Conservation (phyloP, 2,329 filamentous ascomycete genomes). For the Aspergillus terreus region DNA sequence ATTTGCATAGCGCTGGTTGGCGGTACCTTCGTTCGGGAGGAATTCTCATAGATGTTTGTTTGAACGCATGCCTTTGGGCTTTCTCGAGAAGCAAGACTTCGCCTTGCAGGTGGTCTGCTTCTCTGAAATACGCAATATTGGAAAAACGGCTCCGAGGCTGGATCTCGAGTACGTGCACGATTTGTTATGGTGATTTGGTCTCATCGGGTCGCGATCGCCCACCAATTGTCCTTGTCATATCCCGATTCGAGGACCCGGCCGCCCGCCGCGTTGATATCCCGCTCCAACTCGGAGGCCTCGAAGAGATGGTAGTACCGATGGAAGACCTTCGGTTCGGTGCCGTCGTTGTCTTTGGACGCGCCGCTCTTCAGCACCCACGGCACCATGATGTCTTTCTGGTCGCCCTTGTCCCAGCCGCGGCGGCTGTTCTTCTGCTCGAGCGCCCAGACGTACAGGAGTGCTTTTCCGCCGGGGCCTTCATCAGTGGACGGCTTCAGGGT, state of each 20-base stretch:
- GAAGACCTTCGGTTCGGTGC: conserved; percentile 45
- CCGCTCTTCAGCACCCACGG: conserved; percentile 74
- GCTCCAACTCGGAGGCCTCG: conserved; percentile 77
- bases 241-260: conserved; percentile 73
- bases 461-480: conserved; percentile 52
- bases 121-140: conserved; percentile 8
- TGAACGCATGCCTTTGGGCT: conserved; percentile 1
- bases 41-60: conserved; percentile 24
- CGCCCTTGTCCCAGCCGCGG: conserved; percentile 80
- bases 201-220: conserved; percentile 63
- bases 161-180: conserved; percentile 22
- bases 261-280: conserved; percentile 69
- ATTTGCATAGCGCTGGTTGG: conserved; percentile 39
- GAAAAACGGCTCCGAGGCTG: conserved; percentile 24
- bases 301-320: conserved; percentile 96
- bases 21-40: conserved; percentile 31
- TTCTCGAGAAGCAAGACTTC: neutral
- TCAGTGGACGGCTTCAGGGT: conserved; percentile 49
- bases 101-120: too few relatives aligned
- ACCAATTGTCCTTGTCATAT: conserved; percentile 99
- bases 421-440: conserved; percentile 85
- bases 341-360: conserved; percentile 41
- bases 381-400: conserved; percentile 88
- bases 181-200: conserved; percentile 17
- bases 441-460: conserved; percentile 90